These are phyloP conservation scores for Puccinia horiana DNA, from an alignment of 1,284 basidiomycete species.

Conservation along the genomic window DNA sequence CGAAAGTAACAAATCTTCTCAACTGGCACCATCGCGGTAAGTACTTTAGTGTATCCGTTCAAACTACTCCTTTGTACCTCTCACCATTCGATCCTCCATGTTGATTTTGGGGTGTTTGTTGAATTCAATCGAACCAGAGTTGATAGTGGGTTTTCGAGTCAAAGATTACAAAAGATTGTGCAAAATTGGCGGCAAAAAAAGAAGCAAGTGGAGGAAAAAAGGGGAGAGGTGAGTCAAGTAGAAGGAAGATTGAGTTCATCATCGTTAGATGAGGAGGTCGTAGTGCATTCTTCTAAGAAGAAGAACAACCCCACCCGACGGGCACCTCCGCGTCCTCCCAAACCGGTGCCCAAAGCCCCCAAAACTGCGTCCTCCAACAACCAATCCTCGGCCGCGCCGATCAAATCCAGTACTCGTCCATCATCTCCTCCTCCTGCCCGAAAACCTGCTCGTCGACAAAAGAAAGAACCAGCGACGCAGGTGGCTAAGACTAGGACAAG, in stretches of 20 bases:
- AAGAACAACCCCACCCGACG: not conserved
- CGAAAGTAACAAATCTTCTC: not conserved
- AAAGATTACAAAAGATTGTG: slow-evolving; percentile 39
- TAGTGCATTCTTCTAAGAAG: not conserved
- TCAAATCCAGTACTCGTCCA: no score
- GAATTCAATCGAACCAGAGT: not conserved
- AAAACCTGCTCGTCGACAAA: no score
- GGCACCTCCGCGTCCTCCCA: no score
- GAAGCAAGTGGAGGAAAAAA: not conserved
- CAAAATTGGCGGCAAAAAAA: slow-evolving; percentile 40
- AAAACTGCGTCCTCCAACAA: no score
- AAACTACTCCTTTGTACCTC: not conserved
- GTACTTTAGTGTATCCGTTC: not conserved
- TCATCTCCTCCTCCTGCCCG: no score
- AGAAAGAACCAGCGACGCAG: not conserved
- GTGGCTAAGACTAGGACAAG: not conserved
- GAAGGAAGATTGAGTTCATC: not conserved
- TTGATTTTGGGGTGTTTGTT: not conserved
- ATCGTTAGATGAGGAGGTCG: not conserved
- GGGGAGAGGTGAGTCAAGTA: not conserved
- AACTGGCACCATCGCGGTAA: slow-evolving; percentile 7
- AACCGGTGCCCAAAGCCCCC: no score
- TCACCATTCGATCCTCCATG: not conserved
- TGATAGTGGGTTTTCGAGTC: slow-evolving; percentile 14
- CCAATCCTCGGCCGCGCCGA: no score